A percentile compares a stretch with the other conserved stretches of the same genome.
Conservation (phyloP, 2,329 filamentous ascomycete species). For the Penicillium sp. region DNA sequence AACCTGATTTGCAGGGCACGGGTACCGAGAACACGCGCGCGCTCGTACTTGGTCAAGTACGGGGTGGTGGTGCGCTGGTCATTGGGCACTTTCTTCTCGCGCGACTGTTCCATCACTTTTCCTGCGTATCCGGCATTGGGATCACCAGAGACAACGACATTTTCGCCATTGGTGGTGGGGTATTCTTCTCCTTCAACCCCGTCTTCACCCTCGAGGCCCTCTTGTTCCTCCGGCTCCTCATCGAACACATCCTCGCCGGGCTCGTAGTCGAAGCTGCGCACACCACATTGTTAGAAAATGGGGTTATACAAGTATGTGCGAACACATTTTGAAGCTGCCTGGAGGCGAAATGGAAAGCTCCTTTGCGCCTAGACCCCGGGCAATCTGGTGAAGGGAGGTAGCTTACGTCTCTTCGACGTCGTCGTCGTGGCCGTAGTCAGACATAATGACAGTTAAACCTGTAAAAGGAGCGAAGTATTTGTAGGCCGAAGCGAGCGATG, state of each 20-base stretch:
- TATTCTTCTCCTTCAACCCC: conserved; percentile 51
- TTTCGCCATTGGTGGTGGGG: conserved; percentile 40
- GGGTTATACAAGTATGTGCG: conserved; percentile 8
- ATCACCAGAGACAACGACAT: conserved; percentile 50
- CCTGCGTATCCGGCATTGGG: conserved; percentile 48
- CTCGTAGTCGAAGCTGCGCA: conserved; percentile 48
- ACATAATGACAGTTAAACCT: conserved; percentile 53
- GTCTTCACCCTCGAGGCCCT: conserved; percentile 54
- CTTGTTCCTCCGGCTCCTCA: conserved; percentile 59
- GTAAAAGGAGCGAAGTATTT: conserved; percentile 10
- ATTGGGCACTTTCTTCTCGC: conserved; percentile 84
- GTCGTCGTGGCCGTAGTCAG: conserved; percentile 70
- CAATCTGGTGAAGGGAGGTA: conserved; percentile 11
- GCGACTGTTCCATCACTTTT: conserved; percentile 57
- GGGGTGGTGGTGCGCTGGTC: conserved; percentile 88
- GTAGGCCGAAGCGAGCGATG: conserved; percentile 13
- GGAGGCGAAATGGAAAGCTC: conserved; percentile 8
- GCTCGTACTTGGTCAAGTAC: conserved; percentile 99
- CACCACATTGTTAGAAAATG: conserved; percentile 26
- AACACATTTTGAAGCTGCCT: conserved; percentile 4
- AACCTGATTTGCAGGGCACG: conserved; percentile 94
- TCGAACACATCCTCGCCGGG: conserved; percentile 65
- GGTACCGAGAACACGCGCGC: conserved; percentile 87
- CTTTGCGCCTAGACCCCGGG: conserved; percentile 11
- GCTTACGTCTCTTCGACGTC: conserved; percentile 58